Evolutionary conservation across 257 asterid genomes (phyloP).

Genomic region (Forsythia suspensa): DNA sequence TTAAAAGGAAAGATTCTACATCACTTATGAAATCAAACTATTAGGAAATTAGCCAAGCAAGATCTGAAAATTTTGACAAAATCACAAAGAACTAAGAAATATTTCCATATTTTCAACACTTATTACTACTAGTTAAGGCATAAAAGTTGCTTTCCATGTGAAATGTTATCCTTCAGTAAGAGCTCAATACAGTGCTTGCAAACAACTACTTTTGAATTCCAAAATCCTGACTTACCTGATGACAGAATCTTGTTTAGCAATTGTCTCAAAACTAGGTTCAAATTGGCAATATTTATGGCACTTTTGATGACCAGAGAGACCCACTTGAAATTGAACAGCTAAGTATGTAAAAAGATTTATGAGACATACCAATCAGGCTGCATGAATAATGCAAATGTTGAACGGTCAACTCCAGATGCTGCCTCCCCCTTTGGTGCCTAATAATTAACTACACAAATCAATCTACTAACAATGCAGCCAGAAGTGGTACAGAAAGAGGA

Average conservation of each 20-base stretch:
- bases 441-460: neutral
- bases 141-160: neutral
- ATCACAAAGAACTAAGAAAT: neutral
- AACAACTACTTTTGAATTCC: neutral
- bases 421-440: constrained; percentile 81
- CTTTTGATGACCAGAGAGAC: constrained; percentile 6
- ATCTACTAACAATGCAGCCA: neutral
- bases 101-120: neutral
- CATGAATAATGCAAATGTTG: constrained; percentile 91
- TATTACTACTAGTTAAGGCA: neutral
- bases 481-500: neutral
- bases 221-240: neutral
- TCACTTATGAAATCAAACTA: neutral
- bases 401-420: constrained; percentile 75
- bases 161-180: neutral
- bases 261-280: neutral
- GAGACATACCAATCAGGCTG: constrained; percentile 86
- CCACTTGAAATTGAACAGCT: constrained; percentile 12
- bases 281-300: neutral
- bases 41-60: neutral
- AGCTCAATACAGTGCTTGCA: neutral
- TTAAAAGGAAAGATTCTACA: neutral
- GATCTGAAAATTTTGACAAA: neutral
- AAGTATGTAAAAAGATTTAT: constrained; percentile 8
- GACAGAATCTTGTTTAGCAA: constrained; percentile 10